These are phyloP conservation scores for Lolium rigidum DNA, from an alignment of 176 grass and related monocot genomes.

Conservation along the genomic window DNA sequence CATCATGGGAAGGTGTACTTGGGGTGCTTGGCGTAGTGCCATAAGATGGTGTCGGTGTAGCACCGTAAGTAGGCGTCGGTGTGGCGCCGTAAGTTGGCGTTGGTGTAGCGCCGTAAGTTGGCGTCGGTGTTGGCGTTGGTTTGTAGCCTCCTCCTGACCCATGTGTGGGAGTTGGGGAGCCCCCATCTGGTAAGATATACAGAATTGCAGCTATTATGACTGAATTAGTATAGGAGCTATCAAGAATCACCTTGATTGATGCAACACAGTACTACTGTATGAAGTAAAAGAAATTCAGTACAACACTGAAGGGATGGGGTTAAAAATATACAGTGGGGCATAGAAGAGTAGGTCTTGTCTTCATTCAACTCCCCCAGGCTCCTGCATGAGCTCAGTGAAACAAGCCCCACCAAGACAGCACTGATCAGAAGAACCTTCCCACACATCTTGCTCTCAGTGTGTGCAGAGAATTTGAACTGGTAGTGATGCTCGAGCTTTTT, in stretches of 20 bases:
- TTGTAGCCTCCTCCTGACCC: constrained; percentile 46
- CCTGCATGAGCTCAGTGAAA: constrained; percentile 60
- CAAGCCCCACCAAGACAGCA: constrained; percentile 58
- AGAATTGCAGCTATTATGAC: constrained; percentile 28
- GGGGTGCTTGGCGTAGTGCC: constrained; percentile 60
- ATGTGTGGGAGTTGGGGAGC: constrained; percentile 44
- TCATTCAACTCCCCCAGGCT: constrained; percentile 61
- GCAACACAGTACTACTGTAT: neutral
- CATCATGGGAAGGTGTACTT: constrained; percentile 44
- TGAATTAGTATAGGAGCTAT: neutral
- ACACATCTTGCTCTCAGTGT: constrained; percentile 48
- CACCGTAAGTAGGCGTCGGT: constrained; percentile 34
- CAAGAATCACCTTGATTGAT: neutral
- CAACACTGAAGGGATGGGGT: constrained; percentile 18
- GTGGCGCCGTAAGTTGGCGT: too few species aligned
- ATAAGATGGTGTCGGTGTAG: constrained; percentile 46
- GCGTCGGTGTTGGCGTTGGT: neutral
- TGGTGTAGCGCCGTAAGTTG: constrained; percentile 31
- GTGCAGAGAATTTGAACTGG: constrained; percentile 29
- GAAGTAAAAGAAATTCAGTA: neutral
- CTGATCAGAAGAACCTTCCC: constrained; percentile 59
- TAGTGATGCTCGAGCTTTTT: too few species aligned
- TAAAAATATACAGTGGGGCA: constrained; percentile 41
- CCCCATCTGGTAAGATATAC: constrained; percentile 42
- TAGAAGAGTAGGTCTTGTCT: constrained; percentile 55